Base-by-base conservation (phyloP, 768 basidiomycete species). In the Podaxis sp. region DNA sequence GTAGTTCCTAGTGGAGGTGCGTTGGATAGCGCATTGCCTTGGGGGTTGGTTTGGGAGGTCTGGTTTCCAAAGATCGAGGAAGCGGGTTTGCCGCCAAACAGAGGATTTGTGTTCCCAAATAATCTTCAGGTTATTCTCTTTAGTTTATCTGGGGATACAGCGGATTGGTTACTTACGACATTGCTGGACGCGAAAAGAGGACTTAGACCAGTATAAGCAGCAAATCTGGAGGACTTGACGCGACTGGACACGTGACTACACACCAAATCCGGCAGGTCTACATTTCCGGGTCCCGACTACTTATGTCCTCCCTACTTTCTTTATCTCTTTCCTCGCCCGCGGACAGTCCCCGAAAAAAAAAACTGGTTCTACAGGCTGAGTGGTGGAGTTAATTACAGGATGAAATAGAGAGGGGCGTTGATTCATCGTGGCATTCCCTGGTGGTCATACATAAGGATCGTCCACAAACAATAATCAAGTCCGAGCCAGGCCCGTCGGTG, bases 31-130 rank as follows among this genome's bases (percentile, higher is more conserved):
- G 55, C 17, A 61, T 62, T 7, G 62, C 20, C 20, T 55, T 54
- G 55, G 68, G 72, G 54, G 57, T 70, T 56, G 64, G 66, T 56
- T 70, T 72, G 4, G 72, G 75, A 55, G 72, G 73, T 50, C 2
- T 71, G 67, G 36, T 63, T 63, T 17, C 80, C 80, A 71, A 84
- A 84, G 58, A 80, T 66, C 15, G 75, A 70, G 20, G 54, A 15
- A 30, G 46, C 48, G 50, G 61, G 48, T 24, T 60, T 60, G 22
- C 59, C 46, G n/a, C 48, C 55, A 36, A 62, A 55, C 26, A 62
- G 53, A 12, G 54, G 55, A 56, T 56, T 61, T 28, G 71, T 64
- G 6, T 72, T 68, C n/a, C 37, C 36, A 28, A 49, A 56, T 2
- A 56, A 6, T 20, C 48, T 62, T 26, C 54, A 17, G 6, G 20